Percentiles rank a stretch among this genome's conserved stretches.
These are phyloP conservation scores for Stellera chamaejasme DNA, from an alignment of 345 rosid species.

Conservation along the genomic window DNA sequence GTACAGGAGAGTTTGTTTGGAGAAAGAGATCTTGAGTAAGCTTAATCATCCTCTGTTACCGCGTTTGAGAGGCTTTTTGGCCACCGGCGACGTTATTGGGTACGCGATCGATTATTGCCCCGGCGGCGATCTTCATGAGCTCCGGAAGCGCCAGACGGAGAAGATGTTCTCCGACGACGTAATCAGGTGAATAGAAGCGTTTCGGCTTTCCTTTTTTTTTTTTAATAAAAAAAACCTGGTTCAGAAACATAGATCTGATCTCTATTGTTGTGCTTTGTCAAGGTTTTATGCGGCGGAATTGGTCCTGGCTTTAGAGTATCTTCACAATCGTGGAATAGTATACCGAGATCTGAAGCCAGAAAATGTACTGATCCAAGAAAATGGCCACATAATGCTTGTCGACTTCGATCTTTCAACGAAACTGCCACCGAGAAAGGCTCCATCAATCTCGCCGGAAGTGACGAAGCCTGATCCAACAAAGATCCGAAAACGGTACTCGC, in stretches of 20 bases:
- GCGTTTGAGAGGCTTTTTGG: conserved; percentile 53
- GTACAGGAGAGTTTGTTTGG: conserved; percentile 58
- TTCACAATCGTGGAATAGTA: conserved; percentile 61
- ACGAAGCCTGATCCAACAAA: background rate
- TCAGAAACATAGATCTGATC: background rate
- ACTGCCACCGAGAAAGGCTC: conserved; percentile 35
- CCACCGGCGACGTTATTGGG: conserved; percentile 61
- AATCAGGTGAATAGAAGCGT: conserved; percentile 37
- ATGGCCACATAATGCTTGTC: conserved; percentile 86
- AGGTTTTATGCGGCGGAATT: conserved; percentile 94
- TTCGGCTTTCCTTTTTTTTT: background rate
- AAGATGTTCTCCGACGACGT: conserved; percentile 62
- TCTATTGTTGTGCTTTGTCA: background rate
- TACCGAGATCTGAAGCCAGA: conserved; percentile 91
- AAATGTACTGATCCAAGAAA: conserved; percentile 72
- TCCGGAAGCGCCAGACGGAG: conserved; percentile 63
- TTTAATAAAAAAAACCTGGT: background rate
- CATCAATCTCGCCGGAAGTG: conserved; percentile 4
- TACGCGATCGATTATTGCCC: conserved; percentile 92
- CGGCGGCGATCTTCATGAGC: conserved; percentile 49
- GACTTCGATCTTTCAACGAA: conserved; percentile 90
- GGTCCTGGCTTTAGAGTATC: conserved; percentile 67
- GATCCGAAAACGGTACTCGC: conserved; percentile 18
- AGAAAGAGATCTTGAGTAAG: conserved; percentile 45
- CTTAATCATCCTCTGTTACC: conserved; percentile 77